phyloP scores from a whole-genome alignment of 805 yeast genomes.

The Lipomyces starkeyi region DNA sequence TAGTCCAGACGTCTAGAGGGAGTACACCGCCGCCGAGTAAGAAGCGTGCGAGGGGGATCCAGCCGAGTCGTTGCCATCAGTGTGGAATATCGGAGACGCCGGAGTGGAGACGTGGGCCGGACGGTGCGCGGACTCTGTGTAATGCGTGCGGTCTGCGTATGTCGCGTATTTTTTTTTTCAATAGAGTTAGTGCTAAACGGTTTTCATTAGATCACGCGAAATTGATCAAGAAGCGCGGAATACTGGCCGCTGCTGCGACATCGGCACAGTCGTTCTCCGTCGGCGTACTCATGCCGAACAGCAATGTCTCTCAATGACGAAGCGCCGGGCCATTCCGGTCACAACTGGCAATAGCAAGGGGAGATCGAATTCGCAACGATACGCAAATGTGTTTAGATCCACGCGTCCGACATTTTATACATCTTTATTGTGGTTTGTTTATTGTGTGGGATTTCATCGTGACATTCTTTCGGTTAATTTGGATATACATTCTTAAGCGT shows the following conservation, averaged over 20 bases:
- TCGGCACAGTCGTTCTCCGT: no score
- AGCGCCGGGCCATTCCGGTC: neutral
- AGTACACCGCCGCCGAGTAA: conserved; percentile 10
- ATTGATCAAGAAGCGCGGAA: conserved; percentile 53
- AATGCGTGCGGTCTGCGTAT: conserved; percentile 75
- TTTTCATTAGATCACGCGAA: conserved; percentile 58
- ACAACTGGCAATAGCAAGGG: neutral
- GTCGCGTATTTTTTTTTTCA: conserved; percentile 1
- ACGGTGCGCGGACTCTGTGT: conserved; percentile 75
- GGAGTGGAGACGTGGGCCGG: conserved; percentile 85
- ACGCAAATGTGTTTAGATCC: no score
- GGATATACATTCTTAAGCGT: no score
- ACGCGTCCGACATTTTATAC: no score
- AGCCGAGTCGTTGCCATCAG: conserved; percentile 35
- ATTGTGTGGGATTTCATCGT: no score
- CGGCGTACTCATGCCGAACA: neutral
- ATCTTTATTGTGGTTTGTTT: no score
- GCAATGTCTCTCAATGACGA: neutral
- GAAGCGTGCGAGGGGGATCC: conserved; percentile 25
- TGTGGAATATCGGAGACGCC: conserved; percentile 59
- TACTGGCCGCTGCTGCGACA: conserved; percentile 8
- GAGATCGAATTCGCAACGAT: neutral
- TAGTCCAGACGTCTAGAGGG: neutral
- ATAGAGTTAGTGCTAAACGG: no score
- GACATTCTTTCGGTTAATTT: no score